These are phyloP conservation scores for Calonectria multiphialidica DNA, from an alignment of 2,329 filamentous ascomycete genomes.

Conservation along the genomic window DNA sequence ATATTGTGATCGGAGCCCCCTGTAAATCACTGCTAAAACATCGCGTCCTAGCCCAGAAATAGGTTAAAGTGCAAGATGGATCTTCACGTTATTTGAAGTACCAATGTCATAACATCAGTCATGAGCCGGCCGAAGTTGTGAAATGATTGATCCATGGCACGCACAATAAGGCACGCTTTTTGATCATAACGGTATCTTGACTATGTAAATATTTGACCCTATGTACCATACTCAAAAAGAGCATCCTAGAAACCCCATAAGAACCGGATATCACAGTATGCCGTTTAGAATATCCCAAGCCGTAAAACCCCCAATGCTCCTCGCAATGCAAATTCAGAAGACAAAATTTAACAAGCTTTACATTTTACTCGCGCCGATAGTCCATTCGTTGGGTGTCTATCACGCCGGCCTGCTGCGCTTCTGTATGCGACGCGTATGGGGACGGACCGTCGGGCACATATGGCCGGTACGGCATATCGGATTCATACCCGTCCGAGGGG, in stretches of 20 bases:
- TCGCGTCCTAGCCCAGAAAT: too few relatives aligned
- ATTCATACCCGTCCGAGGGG: not conserved
- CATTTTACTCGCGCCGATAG: not conserved
- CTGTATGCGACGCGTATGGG: not conserved
- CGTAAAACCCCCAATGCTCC: not conserved
- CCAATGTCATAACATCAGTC: not conserved
- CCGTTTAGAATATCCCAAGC: not conserved
- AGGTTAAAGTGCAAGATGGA: not conserved
- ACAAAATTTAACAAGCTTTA: not conserved
- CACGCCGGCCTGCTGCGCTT: not conserved
- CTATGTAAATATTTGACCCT: not conserved
- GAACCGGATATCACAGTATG: conserved; percentile 1
- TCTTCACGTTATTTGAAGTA: not conserved
- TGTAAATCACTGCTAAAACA: not conserved
- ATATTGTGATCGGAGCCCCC: not conserved
- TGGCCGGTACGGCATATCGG: not conserved
- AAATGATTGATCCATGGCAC: not conserved
- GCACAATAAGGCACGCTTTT: not conserved
- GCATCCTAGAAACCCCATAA: not conserved
- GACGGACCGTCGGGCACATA: not conserved
- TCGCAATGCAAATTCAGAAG: not conserved
- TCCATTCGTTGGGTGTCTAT: not conserved
- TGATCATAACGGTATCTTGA: not conserved
- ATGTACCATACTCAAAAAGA: not conserved
- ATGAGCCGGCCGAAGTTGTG: not conserved